These are phyloP conservation scores for Starmerella apicola DNA, from an alignment of 805 yeast genomes.

Conservation along the genomic window DNA sequence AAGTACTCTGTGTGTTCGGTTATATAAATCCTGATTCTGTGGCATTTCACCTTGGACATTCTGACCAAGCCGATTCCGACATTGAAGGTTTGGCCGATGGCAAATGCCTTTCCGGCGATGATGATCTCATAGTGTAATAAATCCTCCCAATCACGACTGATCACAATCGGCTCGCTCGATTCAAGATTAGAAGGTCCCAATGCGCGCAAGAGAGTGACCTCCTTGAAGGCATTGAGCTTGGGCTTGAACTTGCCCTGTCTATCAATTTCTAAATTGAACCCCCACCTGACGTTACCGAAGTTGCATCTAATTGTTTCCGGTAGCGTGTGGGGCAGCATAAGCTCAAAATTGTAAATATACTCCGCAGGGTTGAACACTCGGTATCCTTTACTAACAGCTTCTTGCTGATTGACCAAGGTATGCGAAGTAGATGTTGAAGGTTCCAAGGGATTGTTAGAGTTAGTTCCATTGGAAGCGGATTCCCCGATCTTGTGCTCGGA, in stretches of 20 bases:
- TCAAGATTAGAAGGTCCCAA: conserved; percentile 71
- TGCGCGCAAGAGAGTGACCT: conserved; percentile 57
- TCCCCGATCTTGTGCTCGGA: conserved; percentile 7
- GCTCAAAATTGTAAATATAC: conserved; percentile 84
- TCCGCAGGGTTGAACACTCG: conserved; percentile 71
- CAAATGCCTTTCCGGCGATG: conserved; percentile 77
- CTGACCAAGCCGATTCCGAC: conserved; percentile 76
- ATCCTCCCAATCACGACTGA: conserved; percentile 87
- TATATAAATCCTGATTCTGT: conserved; percentile 70
- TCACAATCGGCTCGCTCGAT: conserved; percentile 85
- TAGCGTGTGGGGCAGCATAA: conserved; percentile 63
- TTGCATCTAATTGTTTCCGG: conserved; percentile 73
- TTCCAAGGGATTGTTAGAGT: neutral
- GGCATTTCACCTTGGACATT: conserved; percentile 72
- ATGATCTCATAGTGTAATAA: conserved; percentile 80
- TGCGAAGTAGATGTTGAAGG: conserved; percentile 8
- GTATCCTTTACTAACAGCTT: conserved; percentile 27
- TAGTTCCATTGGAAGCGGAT: neutral
- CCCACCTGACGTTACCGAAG: conserved; percentile 69
- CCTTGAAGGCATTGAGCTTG: conserved; percentile 50
- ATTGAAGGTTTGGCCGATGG: conserved; percentile 74
- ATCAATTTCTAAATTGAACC: conserved; percentile 54
- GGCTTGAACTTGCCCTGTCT: conserved; percentile 80
- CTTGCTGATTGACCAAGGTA: conserved; percentile 18
- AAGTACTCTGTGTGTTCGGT: conserved; percentile 88